Percentiles rank a stretch among this genome's conserved stretches.
These are phyloP conservation scores for Carex scoparia DNA, from an alignment of 176 grass and related monocot genomes.

Conservation along the genomic window DNA sequence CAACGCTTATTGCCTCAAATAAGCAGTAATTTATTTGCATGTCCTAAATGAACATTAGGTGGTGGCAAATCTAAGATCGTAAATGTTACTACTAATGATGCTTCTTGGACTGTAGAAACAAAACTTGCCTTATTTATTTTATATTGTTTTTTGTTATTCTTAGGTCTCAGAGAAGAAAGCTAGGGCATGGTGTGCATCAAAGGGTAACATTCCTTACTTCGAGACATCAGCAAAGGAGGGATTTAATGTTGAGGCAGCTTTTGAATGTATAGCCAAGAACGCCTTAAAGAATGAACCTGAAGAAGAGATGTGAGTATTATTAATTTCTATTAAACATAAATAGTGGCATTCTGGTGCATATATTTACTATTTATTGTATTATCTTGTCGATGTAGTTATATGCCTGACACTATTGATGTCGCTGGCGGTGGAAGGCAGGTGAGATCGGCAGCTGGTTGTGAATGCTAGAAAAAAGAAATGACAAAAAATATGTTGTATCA, in stretches of 20 bases:
- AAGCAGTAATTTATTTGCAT: background rate
- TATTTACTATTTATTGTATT: constrained; percentile 1
- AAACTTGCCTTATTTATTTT: constrained; percentile 3
- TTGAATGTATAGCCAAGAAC: constrained; percentile 90
- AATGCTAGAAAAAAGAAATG: constrained; percentile 58
- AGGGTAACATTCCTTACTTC: constrained; percentile 85
- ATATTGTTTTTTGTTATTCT: background rate
- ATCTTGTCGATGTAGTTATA: constrained; percentile 41
- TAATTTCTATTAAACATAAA: constrained; percentile 9
- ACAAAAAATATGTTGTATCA: constrained; percentile 4
- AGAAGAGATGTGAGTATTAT: constrained; percentile 69
- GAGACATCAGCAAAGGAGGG: constrained; percentile 97
- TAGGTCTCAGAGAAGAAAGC: constrained; percentile 93
- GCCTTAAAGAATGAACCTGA: constrained; percentile 95
- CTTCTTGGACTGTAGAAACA: background rate
- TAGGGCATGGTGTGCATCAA: constrained; percentile 89
- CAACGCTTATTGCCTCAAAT: background rate
- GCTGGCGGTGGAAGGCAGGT: constrained; percentile 56
- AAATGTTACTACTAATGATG: background rate
- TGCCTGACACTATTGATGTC: constrained; percentile 80
- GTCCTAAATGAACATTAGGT: background rate
- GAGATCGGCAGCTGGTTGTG: constrained; percentile 54
- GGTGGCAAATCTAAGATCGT: background rate
- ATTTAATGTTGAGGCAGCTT: constrained; percentile 90
- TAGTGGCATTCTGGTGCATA: background rate